Evolutionary conservation across 106 monocot species (phyloP), one percentile per base, ranked within the genome.

Genomic region (Acorus calamus): DNA sequence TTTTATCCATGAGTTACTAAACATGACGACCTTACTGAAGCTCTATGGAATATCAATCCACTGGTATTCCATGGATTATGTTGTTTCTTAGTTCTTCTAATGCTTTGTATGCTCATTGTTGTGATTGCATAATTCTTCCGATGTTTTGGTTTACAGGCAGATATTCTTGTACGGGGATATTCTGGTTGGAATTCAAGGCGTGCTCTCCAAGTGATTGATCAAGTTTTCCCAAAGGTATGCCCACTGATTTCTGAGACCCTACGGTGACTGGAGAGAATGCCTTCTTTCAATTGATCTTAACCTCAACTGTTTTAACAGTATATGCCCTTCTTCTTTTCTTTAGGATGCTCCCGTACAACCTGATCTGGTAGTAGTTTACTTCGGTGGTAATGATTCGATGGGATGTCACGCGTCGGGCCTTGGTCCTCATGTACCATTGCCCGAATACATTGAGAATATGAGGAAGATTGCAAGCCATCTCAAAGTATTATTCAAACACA

Each of bases 371-470:
- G 69, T 92, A 59, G 85, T 88, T 13, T 92, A 92, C 78, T 92
- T 92, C 59, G 92, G 92, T 44, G 92, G 92, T 44, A 88, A 88
- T 59, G 92, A 92, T 71, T 88, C 88, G 4, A 76, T 88, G 68
- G 84, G 77, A 52, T 55, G 88, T 77, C 78, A 86, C 46, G 68
- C 82, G n/a, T 93, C 85, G 9, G 89, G 89, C 57, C 64, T 86
- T 45, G 88, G 93, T 58, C 88, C 88, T 62, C 89, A 89, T 76
- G 93, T 93, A 54, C 93, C 93, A 49, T 83, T 93, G 12, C 69
- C 75, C 4, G 93, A 89, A 59, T 89, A 89, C 46, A 60, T 82
- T 28, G 85, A 89, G 52, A 93, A 93, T 66, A 79, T 89, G 93
- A 82, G 80, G 66, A 83, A 66, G 57, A 85, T 93, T 50, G 88